Percentiles rank a stretch among this genome's conserved stretches.
phyloP scores from a whole-genome alignment of 2,329 filamentous ascomycete genomes.

The Penicillium rolfsii region DNA sequence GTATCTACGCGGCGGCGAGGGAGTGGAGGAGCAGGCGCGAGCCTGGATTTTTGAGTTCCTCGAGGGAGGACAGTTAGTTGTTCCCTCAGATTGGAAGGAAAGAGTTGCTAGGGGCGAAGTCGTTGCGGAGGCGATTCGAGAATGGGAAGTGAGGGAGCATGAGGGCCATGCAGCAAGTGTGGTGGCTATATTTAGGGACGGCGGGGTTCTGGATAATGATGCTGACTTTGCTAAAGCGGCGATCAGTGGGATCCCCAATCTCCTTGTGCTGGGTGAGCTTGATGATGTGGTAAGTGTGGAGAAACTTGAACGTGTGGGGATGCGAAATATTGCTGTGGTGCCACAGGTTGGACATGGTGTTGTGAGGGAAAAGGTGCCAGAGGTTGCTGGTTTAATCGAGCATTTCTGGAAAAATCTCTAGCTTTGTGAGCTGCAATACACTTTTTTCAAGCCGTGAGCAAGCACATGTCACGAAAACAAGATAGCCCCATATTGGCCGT shows the following conservation, averaged over 20 bases:
- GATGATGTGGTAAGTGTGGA: conserved; percentile 42
- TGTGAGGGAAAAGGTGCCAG: conserved; percentile 41
- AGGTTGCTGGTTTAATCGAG: conserved; percentile 42
- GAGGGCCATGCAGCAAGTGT: conserved; percentile 52
- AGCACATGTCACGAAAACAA: not conserved
- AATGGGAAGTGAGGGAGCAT: conserved; percentile 55
- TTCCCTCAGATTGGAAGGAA: conserved; percentile 52
- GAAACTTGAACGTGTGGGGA: conserved; percentile 39
- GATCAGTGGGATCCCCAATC: conserved; percentile 26
- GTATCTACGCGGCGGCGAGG: conserved; percentile 31
- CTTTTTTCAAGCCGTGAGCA: not conserved
- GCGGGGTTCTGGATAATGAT: conserved; percentile 46
- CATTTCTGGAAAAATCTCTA: conserved; percentile 37
- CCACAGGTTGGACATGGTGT: conserved; percentile 46
- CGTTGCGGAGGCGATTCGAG: conserved; percentile 52
- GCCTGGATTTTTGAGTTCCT: conserved; percentile 47
- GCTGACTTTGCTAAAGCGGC: conserved; percentile 36
- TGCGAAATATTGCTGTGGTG: conserved; percentile 44
- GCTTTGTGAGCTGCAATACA: too few relatives aligned
- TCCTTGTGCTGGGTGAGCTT: conserved; percentile 43
- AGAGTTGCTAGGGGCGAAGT: conserved; percentile 48
- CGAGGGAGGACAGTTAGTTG: conserved; percentile 49
- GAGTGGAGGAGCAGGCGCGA: conserved; percentile 37
- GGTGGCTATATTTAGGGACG: conserved; percentile 53
- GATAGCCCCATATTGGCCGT: not conserved